phyloP scores from a whole-genome alignment of 73 alveolate genomes.

The Stentor coeruleus region DNA sequence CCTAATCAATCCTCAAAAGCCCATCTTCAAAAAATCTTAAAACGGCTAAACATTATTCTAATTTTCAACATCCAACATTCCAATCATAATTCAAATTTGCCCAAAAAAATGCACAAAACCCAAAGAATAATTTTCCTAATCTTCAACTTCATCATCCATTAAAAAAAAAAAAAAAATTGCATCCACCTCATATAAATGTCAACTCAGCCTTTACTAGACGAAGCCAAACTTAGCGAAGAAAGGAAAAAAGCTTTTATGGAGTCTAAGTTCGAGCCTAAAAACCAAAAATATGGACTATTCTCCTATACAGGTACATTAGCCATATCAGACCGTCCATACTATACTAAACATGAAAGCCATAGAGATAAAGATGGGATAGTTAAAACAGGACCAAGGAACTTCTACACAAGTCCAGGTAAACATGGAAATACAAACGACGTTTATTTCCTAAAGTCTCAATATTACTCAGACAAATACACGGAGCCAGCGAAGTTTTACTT shows the following conservation, averaged over 20 bases:
- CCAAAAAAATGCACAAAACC: too few relatives aligned
- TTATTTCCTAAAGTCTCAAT: conserved; percentile 39
- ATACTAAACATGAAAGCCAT: background rate
- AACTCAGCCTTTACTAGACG: background rate
- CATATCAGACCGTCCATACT: background rate
- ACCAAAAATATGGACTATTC: conserved; percentile 27
- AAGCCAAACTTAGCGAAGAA: background rate
- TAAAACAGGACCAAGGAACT: conserved; percentile 24
- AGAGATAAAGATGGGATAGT: conserved; percentile 12
- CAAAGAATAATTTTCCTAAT: too few relatives aligned
- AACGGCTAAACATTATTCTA: too few relatives aligned
- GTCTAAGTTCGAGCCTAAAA: conserved; percentile 7
- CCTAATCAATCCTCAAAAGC: too few relatives aligned
- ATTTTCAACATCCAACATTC: too few relatives aligned
- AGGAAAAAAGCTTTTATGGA: background rate
- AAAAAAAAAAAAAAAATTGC: too few relatives aligned
- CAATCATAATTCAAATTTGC: too few relatives aligned
- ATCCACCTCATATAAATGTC: too few relatives aligned
- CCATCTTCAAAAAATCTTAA: too few relatives aligned
- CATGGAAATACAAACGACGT: conserved; percentile 46
- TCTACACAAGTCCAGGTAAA: conserved; percentile 25
- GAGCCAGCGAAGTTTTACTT: conserved; percentile 41
- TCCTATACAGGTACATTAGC: conserved; percentile 23
- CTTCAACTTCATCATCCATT: too few relatives aligned
- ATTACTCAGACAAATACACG: conserved; percentile 46